Conservation (phyloP, 495 filamentous ascomycete genomes). For the Amniculicola lignicola region DNA sequence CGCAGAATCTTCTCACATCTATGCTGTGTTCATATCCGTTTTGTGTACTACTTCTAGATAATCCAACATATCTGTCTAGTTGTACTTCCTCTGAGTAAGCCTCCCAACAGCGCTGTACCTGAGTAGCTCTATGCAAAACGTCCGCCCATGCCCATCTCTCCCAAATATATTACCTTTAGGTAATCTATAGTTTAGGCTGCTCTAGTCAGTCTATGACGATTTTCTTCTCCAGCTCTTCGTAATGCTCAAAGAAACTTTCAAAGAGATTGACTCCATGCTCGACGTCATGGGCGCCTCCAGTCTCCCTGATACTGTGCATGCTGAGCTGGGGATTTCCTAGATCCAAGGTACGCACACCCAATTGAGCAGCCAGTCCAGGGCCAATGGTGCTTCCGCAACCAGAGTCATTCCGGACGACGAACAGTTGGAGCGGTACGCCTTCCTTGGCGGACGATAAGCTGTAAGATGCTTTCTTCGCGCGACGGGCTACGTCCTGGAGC, state of each 20-base stretch:
- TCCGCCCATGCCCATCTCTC: too few relatives aligned
- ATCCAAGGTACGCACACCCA: slow-evolving; percentile 86
- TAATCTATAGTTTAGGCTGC: slow-evolving; percentile 19
- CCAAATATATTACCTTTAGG: background rate
- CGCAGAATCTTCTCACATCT: too few relatives aligned
- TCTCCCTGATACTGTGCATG: slow-evolving; percentile 98
- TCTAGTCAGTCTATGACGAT: slow-evolving; percentile 67
- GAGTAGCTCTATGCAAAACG: too few relatives aligned
- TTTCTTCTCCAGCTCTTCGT: slow-evolving; percentile 71
- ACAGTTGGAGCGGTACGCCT: slow-evolving; percentile 83
- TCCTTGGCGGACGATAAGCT: slow-evolving; percentile 34
- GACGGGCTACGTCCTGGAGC: slow-evolving; percentile 77
- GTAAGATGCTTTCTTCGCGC: slow-evolving; percentile 48
- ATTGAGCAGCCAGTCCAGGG: slow-evolving; percentile 81
- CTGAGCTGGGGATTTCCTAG: slow-evolving; percentile 92
- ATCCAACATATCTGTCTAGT: too few relatives aligned
- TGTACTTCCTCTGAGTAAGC: too few relatives aligned
- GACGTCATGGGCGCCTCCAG: slow-evolving; percentile 80
- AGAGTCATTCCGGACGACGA: slow-evolving; percentile 94
- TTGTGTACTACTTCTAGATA: too few relatives aligned
- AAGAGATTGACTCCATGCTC: slow-evolving; percentile 84
- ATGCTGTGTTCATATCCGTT: too few relatives aligned
- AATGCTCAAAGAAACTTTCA: slow-evolving; percentile 80
- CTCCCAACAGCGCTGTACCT: too few relatives aligned
- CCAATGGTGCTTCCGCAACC: slow-evolving; percentile 95